phyloP scores from a whole-genome alignment of 2,329 filamentous ascomycete genomes.

The Bipolaris bicolor region DNA sequence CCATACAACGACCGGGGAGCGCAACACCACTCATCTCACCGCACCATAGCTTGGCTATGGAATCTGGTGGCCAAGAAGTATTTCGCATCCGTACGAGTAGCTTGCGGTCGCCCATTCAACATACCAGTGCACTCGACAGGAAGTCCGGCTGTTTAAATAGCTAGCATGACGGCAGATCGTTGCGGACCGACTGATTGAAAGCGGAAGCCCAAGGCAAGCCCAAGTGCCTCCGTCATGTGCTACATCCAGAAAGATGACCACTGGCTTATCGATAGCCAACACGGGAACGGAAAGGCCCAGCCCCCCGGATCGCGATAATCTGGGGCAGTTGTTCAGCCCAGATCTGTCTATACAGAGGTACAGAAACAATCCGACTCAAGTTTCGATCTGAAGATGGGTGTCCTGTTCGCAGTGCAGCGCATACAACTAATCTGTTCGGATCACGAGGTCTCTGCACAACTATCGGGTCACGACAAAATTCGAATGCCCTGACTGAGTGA shows the following conservation, averaged over 20 bases:
- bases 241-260: slow-evolving; percentile 11
- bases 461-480: neutral
- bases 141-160: neutral
- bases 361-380: neutral
- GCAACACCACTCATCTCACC: neutral
- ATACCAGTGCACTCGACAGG: neutral
- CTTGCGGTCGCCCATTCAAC: neutral
- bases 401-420: neutral
- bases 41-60: neutral
- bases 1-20: neutral
- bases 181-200: neutral
- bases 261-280: slow-evolving; percentile 22
- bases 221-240: neutral
- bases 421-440: neutral
- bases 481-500: neutral
- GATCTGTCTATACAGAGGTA: neutral
- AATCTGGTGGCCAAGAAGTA: neutral
- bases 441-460: neutral
- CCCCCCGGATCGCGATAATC: slow-evolving; percentile 7
- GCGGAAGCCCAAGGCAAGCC: neutral
- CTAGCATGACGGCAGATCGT: neutral
- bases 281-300: slow-evolving; percentile 6
- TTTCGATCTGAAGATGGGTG: neutral
- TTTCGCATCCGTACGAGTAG: neutral
- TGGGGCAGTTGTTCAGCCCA: neutral